Conservation (phyloP, 1,139 yeast genomes). For the Geotrichum candidum region DNA sequence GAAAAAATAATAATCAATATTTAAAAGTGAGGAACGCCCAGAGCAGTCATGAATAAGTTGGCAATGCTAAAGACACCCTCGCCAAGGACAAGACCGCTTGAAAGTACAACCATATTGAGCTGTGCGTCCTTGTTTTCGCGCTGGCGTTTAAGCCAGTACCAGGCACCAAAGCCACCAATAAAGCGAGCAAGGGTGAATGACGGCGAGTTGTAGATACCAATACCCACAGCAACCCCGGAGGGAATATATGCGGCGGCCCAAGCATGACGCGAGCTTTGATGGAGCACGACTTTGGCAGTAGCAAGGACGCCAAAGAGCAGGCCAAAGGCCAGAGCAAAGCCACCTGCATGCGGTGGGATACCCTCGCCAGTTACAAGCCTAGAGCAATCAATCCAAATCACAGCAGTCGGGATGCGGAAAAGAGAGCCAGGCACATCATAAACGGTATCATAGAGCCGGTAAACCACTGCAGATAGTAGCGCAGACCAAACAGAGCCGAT, state of each 20-base stretch:
- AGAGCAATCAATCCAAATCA: conserved; percentile 95
- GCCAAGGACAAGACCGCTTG: conserved; percentile 89
- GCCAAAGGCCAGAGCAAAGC: conserved; percentile 62
- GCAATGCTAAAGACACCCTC: conserved; percentile 85
- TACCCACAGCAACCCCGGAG: conserved; percentile 94
- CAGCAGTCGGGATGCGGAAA: conserved; percentile 89
- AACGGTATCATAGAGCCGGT: conserved; percentile 70
- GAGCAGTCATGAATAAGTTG: conserved; percentile 68
- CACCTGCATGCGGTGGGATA: conserved; percentile 70
- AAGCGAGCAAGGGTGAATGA: conserved; percentile 90
- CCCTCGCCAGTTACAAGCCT: conserved; percentile 89
- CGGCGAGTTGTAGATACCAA: conserved; percentile 91
- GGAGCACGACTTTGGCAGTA: conserved; percentile 33
- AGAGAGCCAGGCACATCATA: conserved; percentile 77
- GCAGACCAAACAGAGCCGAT: conserved; percentile 85
- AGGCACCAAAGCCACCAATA: conserved; percentile 74
- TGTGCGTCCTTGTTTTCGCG: conserved; percentile 33
- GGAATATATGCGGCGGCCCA: conserved; percentile 56
- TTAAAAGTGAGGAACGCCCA: conserved; percentile 46
- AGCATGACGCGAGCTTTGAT: background rate
- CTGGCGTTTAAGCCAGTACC: conserved; percentile 22
- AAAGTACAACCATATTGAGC: conserved; percentile 73
- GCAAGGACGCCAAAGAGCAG: conserved; percentile 65
- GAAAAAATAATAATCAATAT: background rate
- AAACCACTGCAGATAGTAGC: conserved; percentile 71